Evolutionary conservation across 2,329 filamentous ascomycete genomes (phyloP), one percentile per base, ranked within the genome.

Genomic region (Penicillium palitans): DNA sequence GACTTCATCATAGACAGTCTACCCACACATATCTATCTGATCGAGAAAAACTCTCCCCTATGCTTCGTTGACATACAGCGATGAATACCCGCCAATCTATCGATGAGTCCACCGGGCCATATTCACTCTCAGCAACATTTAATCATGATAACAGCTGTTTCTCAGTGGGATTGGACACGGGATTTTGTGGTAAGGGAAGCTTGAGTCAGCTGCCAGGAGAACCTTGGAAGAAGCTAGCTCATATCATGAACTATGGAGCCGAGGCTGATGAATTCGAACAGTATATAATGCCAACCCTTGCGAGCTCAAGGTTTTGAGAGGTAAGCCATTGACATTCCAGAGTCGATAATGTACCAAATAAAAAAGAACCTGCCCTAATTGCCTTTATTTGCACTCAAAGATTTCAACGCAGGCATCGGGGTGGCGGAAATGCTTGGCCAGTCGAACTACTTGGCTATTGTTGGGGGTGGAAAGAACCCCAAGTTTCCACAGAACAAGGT

Each of bases 61-160:
- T 64, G 66, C 48, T 41, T 56, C 39, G 39, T 50, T 41, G 39
- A 40, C 55, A 52, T 31, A 31, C 51, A 46, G 79, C 61, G 53
- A 99, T 98, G 95, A 95, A 98, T 74, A 96, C 92, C 44, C 85
- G 93, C 59, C 90, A 89, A 52, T 86, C 90, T 57, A 91, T 98
- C 70, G 91, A 96, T 79, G 86, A 87, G 51, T 87, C 90, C 19
- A 83, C 83, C 44, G 86, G 87, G 54, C 88, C 90, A 5, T 84
- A 87, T 60, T 93, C 92, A 12, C 83, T 97, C 39, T 96, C 91
- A 15, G 86, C 89, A 46, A 86, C 90, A 9, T 96, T 96, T 79
- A 98, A 97, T 72, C 83, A 86, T 68, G 90, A 95, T 73, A 85
- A 85, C 64, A 93, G 86, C 67, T 93, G 89, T 70, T 98, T 98